These are phyloP conservation scores for Luffa aegyptiaca DNA, from an alignment of 306 rosid species.

Conservation along the genomic window DNA sequence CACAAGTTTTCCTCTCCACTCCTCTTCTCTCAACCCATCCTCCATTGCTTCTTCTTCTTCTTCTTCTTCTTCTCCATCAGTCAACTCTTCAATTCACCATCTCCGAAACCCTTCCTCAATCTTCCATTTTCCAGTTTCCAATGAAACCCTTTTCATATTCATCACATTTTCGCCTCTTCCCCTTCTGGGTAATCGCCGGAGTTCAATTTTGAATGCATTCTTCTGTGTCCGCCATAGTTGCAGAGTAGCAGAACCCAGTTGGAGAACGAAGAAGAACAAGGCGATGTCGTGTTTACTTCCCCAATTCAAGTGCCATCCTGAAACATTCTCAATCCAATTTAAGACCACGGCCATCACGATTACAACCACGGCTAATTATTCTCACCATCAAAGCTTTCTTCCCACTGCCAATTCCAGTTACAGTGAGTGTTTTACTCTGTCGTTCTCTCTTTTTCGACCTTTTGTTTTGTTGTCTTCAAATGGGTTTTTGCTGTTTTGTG, in stretches of 20 bases:
- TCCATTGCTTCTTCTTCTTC: neutral
- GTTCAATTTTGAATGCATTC: neutral
- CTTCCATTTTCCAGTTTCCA: neutral
- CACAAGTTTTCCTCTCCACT: constrained; percentile 15
- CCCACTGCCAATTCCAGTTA: constrained; percentile 11
- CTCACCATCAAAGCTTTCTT: constrained; percentile 15
- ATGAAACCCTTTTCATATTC: neutral
- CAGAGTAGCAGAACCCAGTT: neutral
- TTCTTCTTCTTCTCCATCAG: neutral
- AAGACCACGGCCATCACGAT: constrained; percentile 12
- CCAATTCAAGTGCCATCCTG: constrained; percentile 56
- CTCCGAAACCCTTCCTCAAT: neutral
- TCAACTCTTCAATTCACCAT: neutral
- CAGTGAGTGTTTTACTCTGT: constrained; percentile 22
- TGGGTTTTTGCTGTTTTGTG: neutral
- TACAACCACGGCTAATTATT: neutral
- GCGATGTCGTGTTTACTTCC: constrained; percentile 78
- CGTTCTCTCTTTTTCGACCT: neutral
- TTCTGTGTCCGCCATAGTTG: neutral
- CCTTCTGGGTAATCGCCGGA: neutral
- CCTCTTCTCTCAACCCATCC: neutral
- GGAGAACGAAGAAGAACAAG: neutral
- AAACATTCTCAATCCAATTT: constrained; percentile 38
- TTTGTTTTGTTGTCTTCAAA: neutral
- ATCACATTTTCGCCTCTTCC: neutral